Percentiles rank a stretch among this genome's conserved stretches.
Evolutionary conservation across 1,284 basidiomycete genomes (phyloP).

Genomic region (Apiotrichum brassicae): DNA sequence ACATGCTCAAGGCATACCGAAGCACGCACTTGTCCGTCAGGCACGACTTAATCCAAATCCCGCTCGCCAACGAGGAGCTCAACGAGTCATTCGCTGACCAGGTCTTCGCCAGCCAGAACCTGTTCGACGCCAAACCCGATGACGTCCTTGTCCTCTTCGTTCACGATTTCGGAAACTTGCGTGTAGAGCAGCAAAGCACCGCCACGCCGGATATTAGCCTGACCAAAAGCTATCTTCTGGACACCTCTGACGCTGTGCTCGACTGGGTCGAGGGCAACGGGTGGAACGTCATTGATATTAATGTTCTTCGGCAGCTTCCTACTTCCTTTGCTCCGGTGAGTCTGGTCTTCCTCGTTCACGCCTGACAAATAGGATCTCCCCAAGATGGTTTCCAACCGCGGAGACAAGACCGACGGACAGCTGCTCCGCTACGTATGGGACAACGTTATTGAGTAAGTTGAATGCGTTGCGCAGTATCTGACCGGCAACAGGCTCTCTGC

Average conservation of each 20-base stretch:
- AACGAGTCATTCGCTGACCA: slow-evolving; percentile 20
- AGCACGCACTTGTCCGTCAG: slow-evolving; percentile 66
- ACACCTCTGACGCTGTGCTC: slow-evolving; percentile 72
- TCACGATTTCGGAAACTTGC: slow-evolving; percentile 86
- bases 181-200: slow-evolving; percentile 67
- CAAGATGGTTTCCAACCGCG: slow-evolving; percentile 25
- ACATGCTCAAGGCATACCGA: slow-evolving; percentile 75
- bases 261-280: slow-evolving; percentile 60
- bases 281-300: slow-evolving; percentile 79
- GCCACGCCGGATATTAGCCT: slow-evolving; percentile 65
- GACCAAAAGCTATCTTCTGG: slow-evolving; percentile 76
- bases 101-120: slow-evolving; percentile 52
- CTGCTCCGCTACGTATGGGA: slow-evolving; percentile 86
- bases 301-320: slow-evolving; percentile 66
- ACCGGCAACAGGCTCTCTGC: slow-evolving; percentile 21
- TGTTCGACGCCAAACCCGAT: slow-evolving; percentile 50
- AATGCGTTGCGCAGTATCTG: too few species aligned
- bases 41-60: slow-evolving; percentile 71
- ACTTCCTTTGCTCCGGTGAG: slow-evolving; percentile 25
- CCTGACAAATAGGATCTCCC: slow-evolving; percentile 19
- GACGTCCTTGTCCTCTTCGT: slow-evolving; percentile 63
- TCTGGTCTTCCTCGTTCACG: not conserved
- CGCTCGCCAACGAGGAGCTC: slow-evolving; percentile 60
- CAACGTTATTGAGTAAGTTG: slow-evolving; percentile 76
- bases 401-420: slow-evolving; percentile 45